Base-by-base conservation (phyloP, 495 filamentous ascomycete species). In the Bryoglossum gracile region DNA sequence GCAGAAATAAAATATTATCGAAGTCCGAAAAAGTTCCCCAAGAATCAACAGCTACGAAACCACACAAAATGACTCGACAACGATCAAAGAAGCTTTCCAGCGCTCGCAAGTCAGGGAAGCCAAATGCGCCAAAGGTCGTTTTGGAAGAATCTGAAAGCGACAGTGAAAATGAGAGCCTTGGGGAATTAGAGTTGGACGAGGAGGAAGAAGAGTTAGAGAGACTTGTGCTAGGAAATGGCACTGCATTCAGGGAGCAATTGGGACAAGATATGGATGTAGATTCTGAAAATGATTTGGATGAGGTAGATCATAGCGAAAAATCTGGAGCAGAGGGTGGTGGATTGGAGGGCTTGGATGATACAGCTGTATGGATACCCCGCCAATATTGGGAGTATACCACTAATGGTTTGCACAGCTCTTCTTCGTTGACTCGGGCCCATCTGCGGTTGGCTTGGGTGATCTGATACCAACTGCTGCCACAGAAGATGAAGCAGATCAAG, bases 171-270 rank as follows among this genome's bases (percentile, higher is more conserved):
- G 63, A 68, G 13, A 54, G 56, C 33, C 35, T 34, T 5, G 30
- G 49, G 51, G 30, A 56, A 44, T 19, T 70, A 13, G 81, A 83
- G 35, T 91, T 89, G 62, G 88, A 94, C 56, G 80, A 75, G 43
- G 78, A 82, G 25, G 91, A 97, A 61, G 75, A 78, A 57, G 87
- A 88, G 62, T 76, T 97, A 13, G 89, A 95, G 67, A 75, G 77
- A 50, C 71, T 94, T 50, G 83, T 97, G 2, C 85, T 97, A 41
- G 91, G 91, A 23, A 85, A 92, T 59, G 75, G 83, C 35, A 75
- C 75, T n/a, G 86, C 82, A 22, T 95, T 95, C 62, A 77, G 78
- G 37, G 74, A 78, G 34, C 81, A 79, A 39, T 69, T 95, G 54
- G 67, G 52, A 58, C 65, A 65, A 8, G 64, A 67, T 3, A 58